Evolutionary conservation across 352 stramenopile genomes (phyloP).

Genomic region (Phytophthora europaea): DNA sequence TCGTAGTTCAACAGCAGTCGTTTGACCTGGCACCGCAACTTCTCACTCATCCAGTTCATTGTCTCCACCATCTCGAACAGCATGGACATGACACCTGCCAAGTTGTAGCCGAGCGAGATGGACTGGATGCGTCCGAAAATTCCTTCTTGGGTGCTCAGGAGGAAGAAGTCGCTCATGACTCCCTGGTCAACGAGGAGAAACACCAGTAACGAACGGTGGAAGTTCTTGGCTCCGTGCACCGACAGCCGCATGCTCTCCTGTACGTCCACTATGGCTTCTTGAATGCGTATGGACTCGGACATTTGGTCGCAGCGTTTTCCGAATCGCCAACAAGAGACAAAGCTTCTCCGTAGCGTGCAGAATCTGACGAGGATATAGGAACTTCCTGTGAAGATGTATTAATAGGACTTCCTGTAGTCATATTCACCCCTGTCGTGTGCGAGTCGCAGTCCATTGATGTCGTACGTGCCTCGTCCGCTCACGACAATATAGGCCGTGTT

Average conservation of each 20-base stretch:
- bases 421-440: constrained; percentile 17
- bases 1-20: constrained; percentile 37
- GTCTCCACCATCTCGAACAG: constrained; percentile 44
- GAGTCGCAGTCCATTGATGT: constrained; percentile 28
- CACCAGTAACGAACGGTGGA: constrained; percentile 21
- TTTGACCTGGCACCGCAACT: constrained; percentile 11
- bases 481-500: constrained; percentile 23
- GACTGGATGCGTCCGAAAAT: constrained; percentile 34
- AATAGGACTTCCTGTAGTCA: constrained; percentile 37
- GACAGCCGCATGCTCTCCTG: constrained; percentile 31
- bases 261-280: constrained; percentile 29
- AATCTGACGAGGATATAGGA: constrained; percentile 23
- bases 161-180: constrained; percentile 40
- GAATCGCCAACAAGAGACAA: constrained; percentile 21
- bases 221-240: constrained; percentile 27
- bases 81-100: constrained; percentile 36
- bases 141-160: constrained; percentile 36
- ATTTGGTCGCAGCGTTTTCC: constrained; percentile 20
- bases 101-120: constrained; percentile 43
- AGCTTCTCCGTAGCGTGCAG: constrained; percentile 30
- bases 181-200: constrained; percentile 37
- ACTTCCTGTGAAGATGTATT: constrained; percentile 23
- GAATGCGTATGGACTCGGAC: constrained; percentile 16
- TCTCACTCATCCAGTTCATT: constrained; percentile 33
- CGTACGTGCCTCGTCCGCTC: constrained; percentile 20